phyloP scores from a whole-genome alignment of 352 stramenopile species.

The Thraustochytrium striatum region DNA sequence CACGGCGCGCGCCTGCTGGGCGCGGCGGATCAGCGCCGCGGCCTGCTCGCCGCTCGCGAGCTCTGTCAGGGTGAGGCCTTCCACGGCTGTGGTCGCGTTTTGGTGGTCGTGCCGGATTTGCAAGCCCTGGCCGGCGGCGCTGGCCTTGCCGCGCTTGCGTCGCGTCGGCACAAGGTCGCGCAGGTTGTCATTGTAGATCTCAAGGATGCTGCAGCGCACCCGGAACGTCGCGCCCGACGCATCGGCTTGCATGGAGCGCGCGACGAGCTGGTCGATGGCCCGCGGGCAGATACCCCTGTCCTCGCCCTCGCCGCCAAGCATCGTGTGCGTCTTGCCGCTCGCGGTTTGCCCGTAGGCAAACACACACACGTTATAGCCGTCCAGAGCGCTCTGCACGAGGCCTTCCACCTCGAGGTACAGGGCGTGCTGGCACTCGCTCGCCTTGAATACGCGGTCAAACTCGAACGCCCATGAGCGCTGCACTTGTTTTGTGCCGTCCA shows the following conservation, averaged over 20 bases:
- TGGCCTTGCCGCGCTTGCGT: conserved; percentile 54
- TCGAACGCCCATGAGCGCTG: background rate
- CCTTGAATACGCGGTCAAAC: conserved; percentile 24
- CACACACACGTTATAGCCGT: conserved; percentile 85
- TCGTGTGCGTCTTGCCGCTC: conserved; percentile 69
- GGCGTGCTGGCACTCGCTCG: conserved; percentile 60
- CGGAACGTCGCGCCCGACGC: too few species aligned
- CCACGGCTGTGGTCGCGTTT: conserved; percentile 75
- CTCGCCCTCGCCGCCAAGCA: conserved; percentile 76
- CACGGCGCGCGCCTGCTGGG: conserved; percentile 64
- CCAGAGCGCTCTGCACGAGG: conserved; percentile 78
- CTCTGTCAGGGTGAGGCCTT: conserved; percentile 76
- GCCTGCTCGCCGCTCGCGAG: conserved; percentile 69
- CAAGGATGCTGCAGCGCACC: conserved; percentile 60
- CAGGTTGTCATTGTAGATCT: conserved; percentile 93
- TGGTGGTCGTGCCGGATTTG: conserved; percentile 74
- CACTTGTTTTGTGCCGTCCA: background rate
- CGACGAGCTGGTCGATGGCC: conserved; percentile 81
- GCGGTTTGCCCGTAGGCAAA: conserved; percentile 82
- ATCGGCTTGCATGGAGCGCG: too few species aligned
- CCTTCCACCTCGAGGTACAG: conserved; percentile 84
- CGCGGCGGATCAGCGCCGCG: conserved; percentile 63
- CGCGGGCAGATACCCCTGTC: conserved; percentile 75
- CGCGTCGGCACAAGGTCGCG: conserved; percentile 68
- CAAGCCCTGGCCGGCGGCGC: conserved; percentile 68